Base-by-base conservation (phyloP, 1,284 basidiomycete species). In the Waitea zeae region DNA sequence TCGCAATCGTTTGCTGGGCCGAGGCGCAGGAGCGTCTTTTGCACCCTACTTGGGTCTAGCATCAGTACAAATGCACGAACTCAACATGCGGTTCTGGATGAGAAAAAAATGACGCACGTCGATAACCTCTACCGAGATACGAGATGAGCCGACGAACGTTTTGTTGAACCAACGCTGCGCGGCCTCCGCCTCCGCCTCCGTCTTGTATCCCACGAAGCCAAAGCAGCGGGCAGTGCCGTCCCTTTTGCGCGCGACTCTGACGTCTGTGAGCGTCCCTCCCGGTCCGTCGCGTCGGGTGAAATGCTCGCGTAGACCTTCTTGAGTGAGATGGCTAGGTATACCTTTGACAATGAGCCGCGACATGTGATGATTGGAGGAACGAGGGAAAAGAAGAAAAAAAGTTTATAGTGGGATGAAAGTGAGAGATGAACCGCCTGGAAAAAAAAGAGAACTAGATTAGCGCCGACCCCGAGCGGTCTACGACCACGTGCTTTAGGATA, bases 301-400 rank as follows among this genome's bases (percentile, higher is more conserved):
- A 52, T 89, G 80, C 38, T 72, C 64, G 30, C 71, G 66, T 7
- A 93, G 67, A 19, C 67, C 64, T 5, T 62, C 62, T 20, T 74
- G 67, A 0, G 79, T 76, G 19, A 83, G 61, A 49, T 78, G 79
- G 0, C 71, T 49, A 1, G 92, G 90, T 1, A 98, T 58, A 47
- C 89, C 89, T 48, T 88, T 89, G 33, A 96, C 64, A 37, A 98
- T 83, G 31, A 98, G 70, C 32, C 93, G 82, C 12, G 92, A 93
- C 86, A 83, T 84, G n/a, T n/a, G n/a, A n/a, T n/a, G n/a, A n/a
- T n/a, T n/a, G n/a, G n/a, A n/a, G n/a, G n/a, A n/a, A n/a, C n/a
- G n/a, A n/a, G n/a, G n/a, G n/a, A n/a, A n/a, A n/a, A n/a, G n/a
- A n/a, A n/a, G n/a, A n/a, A n/a, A n/a, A n/a, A n/a, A n/a, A n/a